These are phyloP conservation scores for Oropetium thomaeum DNA, from an alignment of 176 grass and related monocot genomes.

Conservation along the genomic window DNA sequence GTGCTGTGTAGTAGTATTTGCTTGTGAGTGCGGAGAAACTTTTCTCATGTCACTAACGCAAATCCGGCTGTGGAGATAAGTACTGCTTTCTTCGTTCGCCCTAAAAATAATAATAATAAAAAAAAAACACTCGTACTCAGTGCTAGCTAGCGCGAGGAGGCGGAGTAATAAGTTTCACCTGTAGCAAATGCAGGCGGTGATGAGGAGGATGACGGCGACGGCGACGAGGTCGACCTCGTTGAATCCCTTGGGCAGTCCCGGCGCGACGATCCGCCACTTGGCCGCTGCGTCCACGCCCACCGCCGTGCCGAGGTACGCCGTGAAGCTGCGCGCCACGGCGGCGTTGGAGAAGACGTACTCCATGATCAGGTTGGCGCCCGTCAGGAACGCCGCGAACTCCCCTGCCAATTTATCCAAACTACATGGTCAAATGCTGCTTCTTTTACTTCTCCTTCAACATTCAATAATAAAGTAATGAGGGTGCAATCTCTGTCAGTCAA, in stretches of 20 bases:
- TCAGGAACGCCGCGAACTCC: constrained; percentile 93
- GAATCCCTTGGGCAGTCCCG: constrained; percentile 66
- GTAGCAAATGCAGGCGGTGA: constrained; percentile 91
- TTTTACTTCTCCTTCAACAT: too few species aligned
- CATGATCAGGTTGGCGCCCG: constrained; percentile 95
- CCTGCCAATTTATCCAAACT: too few species aligned
- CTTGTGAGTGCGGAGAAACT: background rate
- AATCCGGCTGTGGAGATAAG: background rate
- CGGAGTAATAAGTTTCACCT: constrained; percentile 38
- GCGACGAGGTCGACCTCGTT: constrained; percentile 87
- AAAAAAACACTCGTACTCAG: background rate
- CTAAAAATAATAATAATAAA: background rate
- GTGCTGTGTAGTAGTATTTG: background rate
- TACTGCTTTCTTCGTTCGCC: too few species aligned
- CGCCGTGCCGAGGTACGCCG: constrained; percentile 87
- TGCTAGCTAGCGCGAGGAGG: background rate
- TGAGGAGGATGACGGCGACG: constrained; percentile 65
- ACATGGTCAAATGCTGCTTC: too few species aligned
- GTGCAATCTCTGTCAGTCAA: too few species aligned
- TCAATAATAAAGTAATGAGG: too few species aligned
- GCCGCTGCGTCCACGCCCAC: constrained; percentile 61
- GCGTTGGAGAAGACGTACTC: constrained; percentile 99
- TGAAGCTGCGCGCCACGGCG: constrained; percentile 93
- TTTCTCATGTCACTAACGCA: background rate
- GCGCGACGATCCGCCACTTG: constrained; percentile 68